Percentiles rank a stretch among this genome's conserved stretches.
These are phyloP conservation scores for Diaporthe ilicicola DNA, from an alignment of 2,329 filamentous ascomycete genomes.

Conservation along the genomic window DNA sequence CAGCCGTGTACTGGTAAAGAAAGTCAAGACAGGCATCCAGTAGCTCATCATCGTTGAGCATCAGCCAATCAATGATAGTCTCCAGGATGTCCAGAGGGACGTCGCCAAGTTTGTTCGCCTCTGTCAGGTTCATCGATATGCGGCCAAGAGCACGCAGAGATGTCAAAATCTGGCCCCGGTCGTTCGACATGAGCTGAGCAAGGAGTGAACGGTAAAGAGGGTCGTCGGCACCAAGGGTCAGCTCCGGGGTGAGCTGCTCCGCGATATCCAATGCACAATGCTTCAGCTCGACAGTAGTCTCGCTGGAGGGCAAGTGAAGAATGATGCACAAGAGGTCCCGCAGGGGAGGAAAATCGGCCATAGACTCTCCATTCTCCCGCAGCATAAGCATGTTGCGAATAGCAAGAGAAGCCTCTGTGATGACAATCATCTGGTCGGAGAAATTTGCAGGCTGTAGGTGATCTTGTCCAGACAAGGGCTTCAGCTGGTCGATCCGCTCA, in stretches of 20 bases:
- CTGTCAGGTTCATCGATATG: slow-evolving; percentile 86
- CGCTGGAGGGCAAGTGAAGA: slow-evolving; percentile 77
- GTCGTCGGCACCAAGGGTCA: slow-evolving; percentile 75
- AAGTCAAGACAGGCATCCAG: slow-evolving; percentile 91
- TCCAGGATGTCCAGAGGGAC: slow-evolving; percentile 73
- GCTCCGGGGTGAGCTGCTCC: slow-evolving; percentile 86
- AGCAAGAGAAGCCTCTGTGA: slow-evolving; percentile 88
- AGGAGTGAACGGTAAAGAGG: slow-evolving; percentile 82
- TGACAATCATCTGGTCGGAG: slow-evolving; percentile 74
- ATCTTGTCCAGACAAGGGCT: slow-evolving; percentile 67
- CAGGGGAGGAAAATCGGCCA: slow-evolving; percentile 77
- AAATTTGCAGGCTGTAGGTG: slow-evolving; percentile 78
- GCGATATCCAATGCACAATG: slow-evolving; percentile 92
- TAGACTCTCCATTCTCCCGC: slow-evolving; percentile 84
- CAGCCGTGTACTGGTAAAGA: slow-evolving; percentile 92
- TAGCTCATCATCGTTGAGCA: slow-evolving; percentile 90
- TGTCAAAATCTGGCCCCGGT: slow-evolving; percentile 84
- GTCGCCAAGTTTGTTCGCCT: slow-evolving; percentile 77
- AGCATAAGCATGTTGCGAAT: slow-evolving; percentile 97
- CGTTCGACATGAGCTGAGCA: slow-evolving; percentile 69
- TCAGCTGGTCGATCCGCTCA: slow-evolving; percentile 73
- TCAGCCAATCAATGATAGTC: slow-evolving; percentile 75
- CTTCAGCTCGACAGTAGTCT: slow-evolving; percentile 82
- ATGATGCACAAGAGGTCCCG: slow-evolving; percentile 86
- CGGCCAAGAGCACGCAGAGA: slow-evolving; percentile 83